A percentile compares a stretch with the other conserved stretches of the same genome.
phyloP scores from a whole-genome alignment of 2,329 filamentous ascomycete genomes.

The Penicillium sp. region DNA sequence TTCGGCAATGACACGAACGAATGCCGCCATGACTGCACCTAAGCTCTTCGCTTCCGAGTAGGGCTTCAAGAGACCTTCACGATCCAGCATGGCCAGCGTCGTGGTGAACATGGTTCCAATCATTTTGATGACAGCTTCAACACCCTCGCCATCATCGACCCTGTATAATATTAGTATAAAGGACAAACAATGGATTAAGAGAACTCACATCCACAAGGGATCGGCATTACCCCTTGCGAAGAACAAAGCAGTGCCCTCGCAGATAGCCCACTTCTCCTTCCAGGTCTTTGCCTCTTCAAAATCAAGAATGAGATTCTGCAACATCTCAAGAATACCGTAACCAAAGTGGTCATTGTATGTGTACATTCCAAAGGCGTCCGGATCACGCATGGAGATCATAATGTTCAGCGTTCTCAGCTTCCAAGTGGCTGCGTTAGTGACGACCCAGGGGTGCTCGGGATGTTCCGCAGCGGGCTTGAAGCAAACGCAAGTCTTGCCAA shows the following conservation, averaged over 20 bases:
- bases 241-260: conserved; percentile 39
- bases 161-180: conserved; percentile 2
- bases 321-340: conserved; percentile 45
- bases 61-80: conserved; percentile 30
- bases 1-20: conserved; percentile 18
- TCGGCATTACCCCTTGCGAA: conserved; percentile 17
- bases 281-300: conserved; percentile 39
- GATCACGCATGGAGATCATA: not conserved
- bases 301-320: conserved; percentile 46
- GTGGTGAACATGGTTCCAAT: conserved; percentile 34
- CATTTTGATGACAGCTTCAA: conserved; percentile 1
- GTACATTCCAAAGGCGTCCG: conserved; percentile 45
- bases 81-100: conserved; percentile 41
- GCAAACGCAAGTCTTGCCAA: not conserved
- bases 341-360: conserved; percentile 45
- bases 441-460: not conserved
- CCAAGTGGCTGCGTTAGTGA: not conserved
- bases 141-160: conserved; percentile 8
- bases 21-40: conserved; percentile 41
- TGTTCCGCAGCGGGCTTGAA: not conserved
- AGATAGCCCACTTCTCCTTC: conserved; percentile 44
- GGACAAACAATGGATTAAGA: not conserved
- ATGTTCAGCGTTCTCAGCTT: not conserved
- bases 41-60: conserved; percentile 41
- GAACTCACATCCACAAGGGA: conserved; percentile 22